A percentile compares a stretch with the other conserved stretches of the same genome.
Conservation (phyloP, 331 rosid genomes). For the Rhamnella rubrinervis region DNA sequence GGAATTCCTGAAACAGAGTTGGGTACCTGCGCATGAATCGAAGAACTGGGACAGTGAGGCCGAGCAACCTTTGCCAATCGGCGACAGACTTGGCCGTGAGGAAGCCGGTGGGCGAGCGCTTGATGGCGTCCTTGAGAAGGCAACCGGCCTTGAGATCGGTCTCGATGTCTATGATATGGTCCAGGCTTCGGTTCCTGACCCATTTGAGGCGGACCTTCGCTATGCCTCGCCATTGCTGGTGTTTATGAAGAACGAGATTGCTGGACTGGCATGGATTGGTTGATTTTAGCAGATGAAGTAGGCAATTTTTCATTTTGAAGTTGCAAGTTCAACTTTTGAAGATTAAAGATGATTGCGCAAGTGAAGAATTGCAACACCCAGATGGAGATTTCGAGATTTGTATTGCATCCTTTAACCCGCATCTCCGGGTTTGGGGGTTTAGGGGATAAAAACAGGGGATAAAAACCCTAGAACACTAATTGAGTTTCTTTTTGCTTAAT, state of each 20-base stretch:
- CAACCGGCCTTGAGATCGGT: constrained; percentile 85
- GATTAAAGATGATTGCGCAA: no score
- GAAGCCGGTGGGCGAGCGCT: constrained; percentile 76
- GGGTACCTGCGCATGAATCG: constrained; percentile 94
- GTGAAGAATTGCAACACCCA: no score
- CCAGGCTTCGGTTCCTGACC: constrained; percentile 82
- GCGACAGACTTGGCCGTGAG: constrained; percentile 68
- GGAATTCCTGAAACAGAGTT: constrained; percentile 79
- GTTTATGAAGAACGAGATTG: constrained; percentile 26
- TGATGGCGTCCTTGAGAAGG: constrained; percentile 80
- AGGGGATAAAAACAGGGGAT: no score
- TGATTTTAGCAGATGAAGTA: constrained; percentile 5
- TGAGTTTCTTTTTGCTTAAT: no score
- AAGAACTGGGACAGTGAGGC: constrained; percentile 90
- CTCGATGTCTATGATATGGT: constrained; percentile 86
- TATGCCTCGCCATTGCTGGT: constrained; percentile 63
- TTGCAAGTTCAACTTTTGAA: no score
- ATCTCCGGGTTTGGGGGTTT: no score
- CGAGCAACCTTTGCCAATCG: constrained; percentile 87
- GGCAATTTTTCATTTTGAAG: no score
- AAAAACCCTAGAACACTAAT: no score
- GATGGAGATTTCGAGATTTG: no score
- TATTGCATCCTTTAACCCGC: no score
- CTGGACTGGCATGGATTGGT: not conserved
- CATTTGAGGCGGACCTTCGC: constrained; percentile 83